Base-by-base conservation (phyloP, 169 alveolate genomes). In the Eimeria sp. region DNA sequence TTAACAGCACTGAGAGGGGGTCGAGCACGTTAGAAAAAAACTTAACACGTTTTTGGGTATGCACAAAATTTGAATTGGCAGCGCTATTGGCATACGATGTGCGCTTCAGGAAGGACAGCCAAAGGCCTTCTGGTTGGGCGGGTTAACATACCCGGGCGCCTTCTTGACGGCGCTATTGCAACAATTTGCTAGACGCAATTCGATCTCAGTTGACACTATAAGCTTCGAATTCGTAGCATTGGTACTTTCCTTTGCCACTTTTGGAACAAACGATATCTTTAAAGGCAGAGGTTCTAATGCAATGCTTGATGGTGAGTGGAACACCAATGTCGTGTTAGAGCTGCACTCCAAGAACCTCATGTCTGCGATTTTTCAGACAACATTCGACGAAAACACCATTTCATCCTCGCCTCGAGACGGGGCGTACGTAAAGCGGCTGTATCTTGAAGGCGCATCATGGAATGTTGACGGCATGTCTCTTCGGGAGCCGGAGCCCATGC, bases 381-480 rank as follows among this genome's bases (percentile, higher is more conserved):
- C 96, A 2, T 45, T 47, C 65, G 98, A 97, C 43, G 99, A 98
- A 89, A 87, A 96, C 63, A 97, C 96, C 89, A 96, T 98, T 18
- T 94, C 95, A 10, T 97, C 97, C 80, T 97, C 98, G 13, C 98
- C 99, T 22, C 98, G 98, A 88, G 99, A 99, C 80, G 99, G 99
- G 22, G 99, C 99, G 25, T 98, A 98, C 93, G 96, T 98, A 84
- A 96, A 97, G 96, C 99, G 98, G 78, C 94, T 98, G 76, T 98
- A 97, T 94, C 95, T 99, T 47, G 99, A 99, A 97, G 99, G 99
- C 45, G 99, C 99, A 27, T 97, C 98, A 84, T 99, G 99, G 99
- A 99, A 99, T 95, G 86, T 95, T 27, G 99, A 98, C 65, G 98
- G 97, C 92, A 97, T 97, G 45, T 95, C 97, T 63, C 96, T 99